Evolutionary conservation across 139 green algal genomes (phyloP), one percentile per base, ranked within the genome.

Genomic region (Trebouxia sp.): DNA sequence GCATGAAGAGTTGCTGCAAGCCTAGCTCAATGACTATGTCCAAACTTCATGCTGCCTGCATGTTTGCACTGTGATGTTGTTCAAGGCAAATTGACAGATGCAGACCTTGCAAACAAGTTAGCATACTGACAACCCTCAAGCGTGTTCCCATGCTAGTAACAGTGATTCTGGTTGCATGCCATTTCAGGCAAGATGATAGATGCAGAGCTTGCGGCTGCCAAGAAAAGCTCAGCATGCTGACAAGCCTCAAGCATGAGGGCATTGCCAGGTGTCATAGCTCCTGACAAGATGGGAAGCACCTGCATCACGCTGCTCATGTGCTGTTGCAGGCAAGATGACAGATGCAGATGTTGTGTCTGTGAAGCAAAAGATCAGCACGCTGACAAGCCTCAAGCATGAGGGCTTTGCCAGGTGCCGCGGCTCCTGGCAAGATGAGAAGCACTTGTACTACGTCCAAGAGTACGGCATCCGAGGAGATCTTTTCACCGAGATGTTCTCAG

Each of bases 401-500:
- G 42, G 41, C 26, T 38, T 77, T 37, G 69, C 69, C 0, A n/a
- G 69, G 9, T 77, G 69, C 69, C 69, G 42, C 5, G 69, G 69
- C 41, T 38, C 14, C 41, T 77, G 69, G 69, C 42, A 41, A 37
- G 69, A 77, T 30, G 41, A 39, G 26, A 53, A 53, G 41, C 69
- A 53, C 39, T 24, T 77, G 69, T 77, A 53, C 41, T 38, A n/a
- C 3, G 69, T 77, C 4, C 24, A 77, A 41, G 69, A 77, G 42
- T 77, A 77, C 41, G 69, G 69, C 22, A 77, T 77, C 69, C 38
- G 69, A 41, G 69, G 69, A 38, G 69, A 77, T 28, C 69, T 77
- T 11, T 77, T 77, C 41, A 77, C n/a, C 0, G 69, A 77, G 41
- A 77, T 77, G 69, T 77, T 56, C 38, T 77, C 69, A 51, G 69